Base-by-base conservation (phyloP, 495 filamentous ascomycete genomes). In the Cenococcum geophilum region DNA sequence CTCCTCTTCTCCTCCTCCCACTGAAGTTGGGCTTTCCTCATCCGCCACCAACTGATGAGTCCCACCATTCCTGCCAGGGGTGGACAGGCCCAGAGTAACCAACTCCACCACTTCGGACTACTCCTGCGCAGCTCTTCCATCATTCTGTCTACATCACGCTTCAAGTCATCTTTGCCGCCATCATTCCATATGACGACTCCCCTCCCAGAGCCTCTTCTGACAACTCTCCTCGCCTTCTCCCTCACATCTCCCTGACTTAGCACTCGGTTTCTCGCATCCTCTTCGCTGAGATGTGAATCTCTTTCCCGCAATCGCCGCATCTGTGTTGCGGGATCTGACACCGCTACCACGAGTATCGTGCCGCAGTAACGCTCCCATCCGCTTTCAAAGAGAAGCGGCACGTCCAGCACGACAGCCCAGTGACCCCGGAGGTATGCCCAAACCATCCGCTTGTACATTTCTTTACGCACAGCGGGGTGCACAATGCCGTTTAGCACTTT, bases 181-280 rank as follows among this genome's bases (percentile, higher is more conserved):
- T 97, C 92, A 79, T 98, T 98, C 86, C 84, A 86, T 14, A 97
- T 81, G 45, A 96, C 88, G 12, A 87, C 80, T 0, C 93, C 93
- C 22, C 78, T 73, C 56, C 74, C 77, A 56, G 71, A 71, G 11
- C 88, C 84, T 50, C 87, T 75, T 57, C 75, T 81, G 76, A 86
- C 76, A 40, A 83, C 85, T 75, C 88, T 76, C 68, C 76, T 76
- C 48, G 89, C 90, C 80, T 98, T 97, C 62, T 86, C 81, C 71
- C 78, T 79, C 55, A 95, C 85, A 75, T 91, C 87, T 57, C 85
- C 86, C 80, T 98, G 95, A 65, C 88, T 92, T 48, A 74, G 70
- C 2, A 98, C 89, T 12, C 95, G 74, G 60, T 89, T 87, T 79
- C 82, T 78, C 45, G 93, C 93, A 68, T 97, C 93, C 71, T 91